A percentile compares a stretch with the other conserved stretches of the same genome.
Conservation (phyloP, 352 stramenopile species). For the Phytophthora pseudosyringae region DNA sequence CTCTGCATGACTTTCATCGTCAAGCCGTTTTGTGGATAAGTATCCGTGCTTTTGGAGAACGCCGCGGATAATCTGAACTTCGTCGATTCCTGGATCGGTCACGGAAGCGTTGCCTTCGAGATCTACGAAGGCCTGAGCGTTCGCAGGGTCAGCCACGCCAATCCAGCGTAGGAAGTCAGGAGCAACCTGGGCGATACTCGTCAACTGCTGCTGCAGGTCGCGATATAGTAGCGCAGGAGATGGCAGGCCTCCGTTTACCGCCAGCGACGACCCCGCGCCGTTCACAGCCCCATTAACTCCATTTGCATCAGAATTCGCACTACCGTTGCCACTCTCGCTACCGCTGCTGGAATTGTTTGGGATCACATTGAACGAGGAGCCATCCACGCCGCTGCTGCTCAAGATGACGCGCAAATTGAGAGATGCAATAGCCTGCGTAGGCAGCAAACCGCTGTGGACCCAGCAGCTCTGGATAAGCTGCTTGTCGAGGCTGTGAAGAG, state of each 20-base stretch:
- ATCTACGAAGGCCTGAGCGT: conserved; percentile 71
- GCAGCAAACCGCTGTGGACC: conserved; percentile 75
- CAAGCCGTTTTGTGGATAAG: conserved; percentile 66
- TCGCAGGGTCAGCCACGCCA: conserved; percentile 57
- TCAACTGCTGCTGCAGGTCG: conserved; percentile 69
- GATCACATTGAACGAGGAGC: conserved; percentile 11
- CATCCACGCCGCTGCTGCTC: conserved; percentile 19
- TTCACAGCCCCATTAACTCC: conserved; percentile 11
- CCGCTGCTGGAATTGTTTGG: conserved; percentile 17
- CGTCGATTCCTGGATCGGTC: conserved; percentile 79
- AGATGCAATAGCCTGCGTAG: conserved; percentile 64
- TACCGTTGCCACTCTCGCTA: conserved; percentile 24
- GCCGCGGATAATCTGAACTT: conserved; percentile 83
- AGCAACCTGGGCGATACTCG: conserved; percentile 58
- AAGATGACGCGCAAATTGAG: conserved; percentile 73
- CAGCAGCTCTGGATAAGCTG: conserved; percentile 77
- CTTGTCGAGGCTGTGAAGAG: conserved; percentile 74
- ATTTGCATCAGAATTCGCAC: conserved; percentile 17
- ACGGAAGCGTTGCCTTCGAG: conserved; percentile 81
- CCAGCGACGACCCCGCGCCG: conserved; percentile 15
- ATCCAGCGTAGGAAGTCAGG: conserved; percentile 84
- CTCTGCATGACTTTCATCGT: conserved; percentile 55
- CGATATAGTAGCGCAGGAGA: conserved; percentile 50
- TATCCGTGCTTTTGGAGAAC: conserved; percentile 86
- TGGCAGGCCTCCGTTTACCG: conserved; percentile 31